Evolutionary conservation across 73 alveolate species (phyloP).

Genomic region (Paramecium sexaurelia): DNA sequence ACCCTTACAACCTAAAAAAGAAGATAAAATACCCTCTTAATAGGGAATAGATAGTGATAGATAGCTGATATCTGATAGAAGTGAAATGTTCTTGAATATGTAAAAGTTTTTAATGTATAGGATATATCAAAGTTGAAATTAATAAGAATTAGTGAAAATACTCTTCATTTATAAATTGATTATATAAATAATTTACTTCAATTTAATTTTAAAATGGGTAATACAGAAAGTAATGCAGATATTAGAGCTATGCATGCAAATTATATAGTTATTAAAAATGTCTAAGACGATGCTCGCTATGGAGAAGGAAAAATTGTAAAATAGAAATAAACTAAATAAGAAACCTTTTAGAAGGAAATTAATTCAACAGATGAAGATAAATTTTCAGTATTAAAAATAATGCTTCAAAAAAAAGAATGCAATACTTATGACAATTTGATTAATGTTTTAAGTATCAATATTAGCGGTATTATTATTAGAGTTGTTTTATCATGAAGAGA

Average conservation of each 20-base stretch:
- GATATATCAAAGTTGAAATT: no score
- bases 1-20: no score
- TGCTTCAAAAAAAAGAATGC: neutral
- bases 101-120: no score
- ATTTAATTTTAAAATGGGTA: constrained; percentile 3
- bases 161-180: neutral
- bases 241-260: neutral
- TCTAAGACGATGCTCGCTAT: neutral
- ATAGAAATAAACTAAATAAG: neutral
- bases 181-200: neutral
- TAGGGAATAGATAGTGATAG: no score
- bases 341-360: neutral
- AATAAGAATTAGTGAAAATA: neutral
- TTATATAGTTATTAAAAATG: neutral
- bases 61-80: no score
- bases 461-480: neutral
- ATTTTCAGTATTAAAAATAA: neutral
- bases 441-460: neutral
- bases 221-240: constrained; percentile 33
- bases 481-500: constrained; percentile 3
- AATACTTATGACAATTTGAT: neutral
- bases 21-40: no score
- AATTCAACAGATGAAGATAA: constrained; percentile 34
- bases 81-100: no score
- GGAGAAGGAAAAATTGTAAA: constrained; percentile 33